Base-by-base conservation (phyloP, 2,329 filamentous ascomycete species). In the Colletotrichum sp. region DNA sequence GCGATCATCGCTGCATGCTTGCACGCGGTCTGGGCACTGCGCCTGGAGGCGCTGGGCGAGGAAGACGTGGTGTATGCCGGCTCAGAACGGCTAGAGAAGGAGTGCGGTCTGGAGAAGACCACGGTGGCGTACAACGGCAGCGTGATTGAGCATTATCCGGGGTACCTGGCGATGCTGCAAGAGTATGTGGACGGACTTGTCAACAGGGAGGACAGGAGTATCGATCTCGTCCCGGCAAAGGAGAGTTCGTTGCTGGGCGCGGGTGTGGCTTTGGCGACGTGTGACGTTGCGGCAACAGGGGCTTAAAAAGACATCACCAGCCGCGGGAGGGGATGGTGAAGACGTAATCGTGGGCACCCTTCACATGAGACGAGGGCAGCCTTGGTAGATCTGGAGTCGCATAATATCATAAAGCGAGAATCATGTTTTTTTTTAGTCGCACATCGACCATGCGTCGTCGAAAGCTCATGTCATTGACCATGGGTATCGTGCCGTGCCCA, bases 61-160 rank as follows among this genome's bases (percentile, higher is more conserved):
- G 74, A 80, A 18, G 80, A 79, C 3, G 80, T 85, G 6, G 63
- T 22, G 10, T 59, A 44, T 7, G 60, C 65, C 7, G 48, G 36
- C 9, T 77, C 82, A 15, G 71, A 82, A 12, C 59, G 89, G 44
- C 85, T 90, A 1, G 91, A 92, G 78, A 84, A 85, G 18, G 91
- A 92, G 77, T 85, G 85, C 3, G 83, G 86, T 59, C 81, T 89
- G 9, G 81, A 82, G 39, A 84, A 86, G 72, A 92, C 91, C 5
- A 89, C 90, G 3, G 91, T 96, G n/a, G 93, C 93, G 5, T 96
- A 93, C 84, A 96, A 95, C 81, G 95, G 95, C 60, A 94, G 93
- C 32, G 94, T 96, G 66, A 92, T 96, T 68, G 94, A 96, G 84
- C 93, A 93, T 79, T 96, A 96, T 81, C 94, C 95, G 0, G 86